Evolutionary conservation across 257 asterid genomes (phyloP).

Genomic region (Salvia splendens): DNA sequence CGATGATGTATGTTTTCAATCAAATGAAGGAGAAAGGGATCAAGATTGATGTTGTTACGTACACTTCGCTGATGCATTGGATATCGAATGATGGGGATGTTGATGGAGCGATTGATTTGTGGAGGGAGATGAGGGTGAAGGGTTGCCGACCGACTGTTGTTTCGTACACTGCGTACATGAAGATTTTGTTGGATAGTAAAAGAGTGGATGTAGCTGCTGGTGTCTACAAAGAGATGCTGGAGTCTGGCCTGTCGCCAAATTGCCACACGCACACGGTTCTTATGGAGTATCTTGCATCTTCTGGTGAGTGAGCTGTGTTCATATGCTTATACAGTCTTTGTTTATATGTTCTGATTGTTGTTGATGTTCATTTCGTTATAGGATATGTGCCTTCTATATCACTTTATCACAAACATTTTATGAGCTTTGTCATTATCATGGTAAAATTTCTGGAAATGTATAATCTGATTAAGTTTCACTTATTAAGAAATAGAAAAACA

Average conservation of each 20-base stretch:
- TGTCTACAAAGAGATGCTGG: conserved; percentile 82
- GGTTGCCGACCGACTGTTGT: conserved; percentile 75
- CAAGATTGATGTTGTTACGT: conserved; percentile 75
- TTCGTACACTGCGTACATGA: conserved; percentile 81
- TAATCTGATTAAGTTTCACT: not conserved
- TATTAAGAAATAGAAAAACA: not conserved
- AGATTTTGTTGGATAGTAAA: conserved; percentile 64
- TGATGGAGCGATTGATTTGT: conserved; percentile 61
- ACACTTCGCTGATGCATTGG: conserved; percentile 87
- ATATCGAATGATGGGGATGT: conserved; percentile 40
- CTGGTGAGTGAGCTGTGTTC: conserved; percentile 50
- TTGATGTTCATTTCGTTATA: not conserved
- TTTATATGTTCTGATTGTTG: conserved; percentile 13
- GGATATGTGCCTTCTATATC: conserved; percentile 5
- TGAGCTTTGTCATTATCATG: conserved; percentile 20
- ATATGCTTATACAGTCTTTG: conserved; percentile 18
- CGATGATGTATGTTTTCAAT: conserved; percentile 69
- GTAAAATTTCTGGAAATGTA: not conserved
- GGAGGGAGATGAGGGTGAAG: conserved; percentile 77
- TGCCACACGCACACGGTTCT: conserved; percentile 19
- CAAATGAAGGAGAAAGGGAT: conserved; percentile 77
- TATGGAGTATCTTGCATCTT: conserved; percentile 55
- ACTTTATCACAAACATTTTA: not conserved
- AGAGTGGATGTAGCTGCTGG: conserved; percentile 59
- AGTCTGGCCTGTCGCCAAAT: conserved; percentile 50